These are phyloP conservation scores for Claviceps spartinae DNA, from an alignment of 2,329 filamentous ascomycete genomes.

Conservation along the genomic window DNA sequence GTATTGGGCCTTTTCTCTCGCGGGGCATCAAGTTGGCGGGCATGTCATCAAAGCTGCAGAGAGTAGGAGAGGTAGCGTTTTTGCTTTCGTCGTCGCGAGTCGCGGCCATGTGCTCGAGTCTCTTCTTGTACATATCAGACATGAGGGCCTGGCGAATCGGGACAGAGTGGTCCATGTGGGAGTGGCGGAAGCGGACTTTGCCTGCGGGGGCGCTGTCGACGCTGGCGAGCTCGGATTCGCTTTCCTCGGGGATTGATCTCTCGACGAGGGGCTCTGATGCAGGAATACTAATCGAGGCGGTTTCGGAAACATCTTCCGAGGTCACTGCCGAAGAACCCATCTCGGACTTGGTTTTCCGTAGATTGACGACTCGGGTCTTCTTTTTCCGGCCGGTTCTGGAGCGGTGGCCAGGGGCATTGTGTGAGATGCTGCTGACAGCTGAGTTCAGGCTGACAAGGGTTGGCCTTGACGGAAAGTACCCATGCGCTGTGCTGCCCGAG, in stretches of 20 bases:
- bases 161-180: conserved; percentile 8
- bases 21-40: conserved; percentile 13
- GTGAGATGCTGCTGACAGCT: conserved; percentile 45
- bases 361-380: conserved; percentile 72
- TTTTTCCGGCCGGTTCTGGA: conserved; percentile 56
- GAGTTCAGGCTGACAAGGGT: conserved; percentile 51
- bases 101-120: conserved; percentile 13
- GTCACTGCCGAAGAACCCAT: conserved; percentile 37
- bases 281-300: conserved; percentile 42
- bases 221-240: conserved; percentile 31
- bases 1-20: conserved; percentile 17
- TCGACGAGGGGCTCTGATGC: conserved; percentile 47
- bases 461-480: conserved; percentile 52
- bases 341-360: conserved; percentile 49
- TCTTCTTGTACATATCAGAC: conserved; percentile 12
- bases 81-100: conserved; percentile 10
- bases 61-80: conserved; percentile 5
- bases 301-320: conserved; percentile 35
- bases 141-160: conserved; percentile 12
- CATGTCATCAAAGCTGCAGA: neutral
- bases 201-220: conserved; percentile 16
- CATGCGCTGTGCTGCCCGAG: conserved; percentile 48
- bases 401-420: conserved; percentile 48
- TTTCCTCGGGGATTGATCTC: conserved; percentile 45
- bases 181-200: conserved; percentile 28